Conservation (phyloP, 495 filamentous ascomycete species). For the Venustampulla echinocandica region DNA sequence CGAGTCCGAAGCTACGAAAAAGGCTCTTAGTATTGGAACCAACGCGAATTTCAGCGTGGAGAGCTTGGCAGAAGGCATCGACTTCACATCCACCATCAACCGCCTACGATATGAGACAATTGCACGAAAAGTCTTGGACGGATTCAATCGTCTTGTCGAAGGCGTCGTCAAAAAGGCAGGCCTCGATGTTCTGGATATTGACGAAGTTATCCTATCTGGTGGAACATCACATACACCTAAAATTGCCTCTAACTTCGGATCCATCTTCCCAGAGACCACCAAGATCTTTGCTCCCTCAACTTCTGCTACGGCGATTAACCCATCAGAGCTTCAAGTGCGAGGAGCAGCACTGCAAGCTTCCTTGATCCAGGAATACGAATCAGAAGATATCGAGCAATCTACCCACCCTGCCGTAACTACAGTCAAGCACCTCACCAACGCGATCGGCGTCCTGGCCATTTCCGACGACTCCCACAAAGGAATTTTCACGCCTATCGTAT, state of each 20-base stretch:
- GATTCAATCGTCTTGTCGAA: constrained; percentile 78
- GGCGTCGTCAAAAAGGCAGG: constrained; percentile 84
- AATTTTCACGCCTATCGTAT: constrained; percentile 68
- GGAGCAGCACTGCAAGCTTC: constrained; percentile 94
- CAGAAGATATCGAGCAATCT: constrained; percentile 88
- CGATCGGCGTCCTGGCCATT: constrained; percentile 76
- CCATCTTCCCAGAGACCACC: constrained; percentile 75
- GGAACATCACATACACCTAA: constrained; percentile 90
- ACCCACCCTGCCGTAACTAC: constrained; percentile 93
- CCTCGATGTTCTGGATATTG: constrained; percentile 84
- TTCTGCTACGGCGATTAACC: constrained; percentile 71
- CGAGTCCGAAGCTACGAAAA: constrained; percentile 83
- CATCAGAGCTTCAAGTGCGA: constrained; percentile 77
- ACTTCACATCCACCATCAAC: constrained; percentile 88
- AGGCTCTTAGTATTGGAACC: constrained; percentile 76
- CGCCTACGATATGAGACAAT: constrained; percentile 89
- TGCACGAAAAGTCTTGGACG: constrained; percentile 69
- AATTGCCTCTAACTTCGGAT: constrained; percentile 65
- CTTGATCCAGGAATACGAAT: constrained; percentile 83
- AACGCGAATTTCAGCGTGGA: constrained; percentile 89
- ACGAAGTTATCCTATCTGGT: constrained; percentile 90
- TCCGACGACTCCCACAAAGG: constrained; percentile 51
- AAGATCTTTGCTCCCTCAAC: constrained; percentile 77
- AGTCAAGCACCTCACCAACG: constrained; percentile 77
- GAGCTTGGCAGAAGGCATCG: constrained; percentile 74